Base-by-base conservation (phyloP, 495 filamentous ascomycete species). In the Haplographium delicatum region DNA sequence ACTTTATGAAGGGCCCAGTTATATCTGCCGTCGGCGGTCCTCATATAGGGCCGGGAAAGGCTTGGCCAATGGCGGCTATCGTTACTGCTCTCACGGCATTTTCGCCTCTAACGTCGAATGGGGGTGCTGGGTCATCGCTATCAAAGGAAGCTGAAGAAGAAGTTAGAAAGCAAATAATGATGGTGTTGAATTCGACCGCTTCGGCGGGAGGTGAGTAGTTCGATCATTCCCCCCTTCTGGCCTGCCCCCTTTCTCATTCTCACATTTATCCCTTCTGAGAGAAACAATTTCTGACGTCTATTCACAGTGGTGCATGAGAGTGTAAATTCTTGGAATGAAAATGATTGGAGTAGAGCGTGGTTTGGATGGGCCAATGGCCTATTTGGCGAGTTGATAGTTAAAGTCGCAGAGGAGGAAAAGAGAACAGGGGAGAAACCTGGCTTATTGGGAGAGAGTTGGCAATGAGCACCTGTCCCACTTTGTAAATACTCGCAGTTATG, bases 1-100 rank as follows among this genome's bases (percentile, higher is more conserved):
- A 82, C 60, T 83, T 69, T 61, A 76, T 78, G 68, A 70, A 70
- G 24, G 80, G 80, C 0, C 72, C 76, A 5, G 73, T 73, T 11
- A 94, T 97, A 62, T 70, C 79, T 31, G 93, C 93, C 2, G 94
- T 98, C 51, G 93, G 93, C 31, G 93, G 89, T 0, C 78, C 79
- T 18, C 77, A 88, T 61, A 73, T 95, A 58, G 91, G 93, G 4
- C 76, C 93, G 34, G 69, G 79, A 54, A 84, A 95, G 47, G 91
- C 89, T 13, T 98, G 93, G 93, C 93, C 93, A 4, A 95, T 98
- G 86, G 91, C 86, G 54, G 72, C 94, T 48, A 76, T 98, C 13
- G 77, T 95, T 5, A 85, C 95, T 64, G 88, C 87, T 15, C 83
- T 89, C 73, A 97, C 93, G 1, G 85, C 80, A 16, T 50, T 38